Conservation (phyloP, 306 rosid genomes). For the Cajanus cajan region DNA sequence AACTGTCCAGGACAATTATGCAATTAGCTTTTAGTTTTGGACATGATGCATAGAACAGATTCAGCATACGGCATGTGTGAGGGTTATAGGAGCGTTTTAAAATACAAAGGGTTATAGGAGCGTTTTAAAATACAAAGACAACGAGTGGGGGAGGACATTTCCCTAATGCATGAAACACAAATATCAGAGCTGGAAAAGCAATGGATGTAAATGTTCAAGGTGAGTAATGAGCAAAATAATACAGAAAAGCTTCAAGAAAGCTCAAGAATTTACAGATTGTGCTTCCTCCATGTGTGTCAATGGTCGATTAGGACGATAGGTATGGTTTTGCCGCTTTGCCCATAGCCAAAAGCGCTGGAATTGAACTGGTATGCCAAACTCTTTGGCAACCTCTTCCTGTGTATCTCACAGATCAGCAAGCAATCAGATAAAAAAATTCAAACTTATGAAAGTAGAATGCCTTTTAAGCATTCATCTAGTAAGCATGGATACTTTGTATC, state of each 20-base stretch:
- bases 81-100: background rate
- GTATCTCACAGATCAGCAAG: conserved; percentile 17
- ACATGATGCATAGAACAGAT: conserved; percentile 15
- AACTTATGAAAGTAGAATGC: background rate
- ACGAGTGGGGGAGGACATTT: no score
- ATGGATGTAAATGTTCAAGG: background rate
- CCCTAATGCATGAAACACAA: no score
- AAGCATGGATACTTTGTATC: background rate
- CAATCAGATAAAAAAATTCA: background rate
- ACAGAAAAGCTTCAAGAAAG: conserved; percentile 12
- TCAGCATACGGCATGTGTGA: background rate
- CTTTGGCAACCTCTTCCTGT: conserved; percentile 91
- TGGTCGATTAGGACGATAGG: conserved; percentile 85
- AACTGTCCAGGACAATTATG: background rate
- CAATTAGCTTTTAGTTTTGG: background rate
- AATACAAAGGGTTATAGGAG: no score
- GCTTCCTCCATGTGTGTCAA: conserved; percentile 66
- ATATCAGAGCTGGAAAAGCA: background rate
- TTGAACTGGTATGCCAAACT: conserved; percentile 77
- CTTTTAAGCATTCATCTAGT: background rate
- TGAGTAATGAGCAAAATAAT: background rate
- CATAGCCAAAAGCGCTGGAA: conserved; percentile 90
- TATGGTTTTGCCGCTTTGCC: conserved; percentile 85
- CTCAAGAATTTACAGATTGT: conserved; percentile 58
- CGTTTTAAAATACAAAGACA: no score